Conservation (phyloP, 164 flowering plant species). For the Nymphaea colorata region DNA sequence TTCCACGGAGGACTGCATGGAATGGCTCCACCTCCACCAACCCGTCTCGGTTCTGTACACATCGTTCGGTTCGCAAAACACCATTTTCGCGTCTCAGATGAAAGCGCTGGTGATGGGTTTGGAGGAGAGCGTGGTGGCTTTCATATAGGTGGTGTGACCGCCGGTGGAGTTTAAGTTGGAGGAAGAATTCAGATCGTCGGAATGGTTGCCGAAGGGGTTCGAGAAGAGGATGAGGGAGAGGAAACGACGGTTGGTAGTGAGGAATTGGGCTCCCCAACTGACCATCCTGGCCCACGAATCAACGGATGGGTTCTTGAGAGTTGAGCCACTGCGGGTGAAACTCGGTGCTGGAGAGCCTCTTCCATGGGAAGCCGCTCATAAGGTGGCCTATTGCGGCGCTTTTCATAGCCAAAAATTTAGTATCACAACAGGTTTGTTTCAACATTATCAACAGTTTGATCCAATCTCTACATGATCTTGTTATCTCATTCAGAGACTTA, state of each 20-base stretch:
- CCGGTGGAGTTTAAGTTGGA: slow-evolving; percentile 14
- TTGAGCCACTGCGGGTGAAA: slow-evolving; percentile 17
- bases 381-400: slow-evolving; percentile 9
- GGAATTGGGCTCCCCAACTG: slow-evolving; percentile 11
- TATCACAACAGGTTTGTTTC: no score
- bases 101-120: slow-evolving; percentile 43
- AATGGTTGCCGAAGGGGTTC: slow-evolving; percentile 15
- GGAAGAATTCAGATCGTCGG: slow-evolving; percentile 11
- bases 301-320: slow-evolving; percentile 4
- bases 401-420: no score
- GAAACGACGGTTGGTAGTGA: slow-evolving; percentile 6
- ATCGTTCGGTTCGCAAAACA: slow-evolving; percentile 48
- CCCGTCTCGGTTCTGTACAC: slow-evolving; percentile 38
- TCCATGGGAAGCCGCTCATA: slow-evolving; percentile 10
- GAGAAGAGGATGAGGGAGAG: slow-evolving; percentile 6
- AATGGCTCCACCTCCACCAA: slow-evolving; percentile 37
- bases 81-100: slow-evolving; percentile 36
- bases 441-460: no score
- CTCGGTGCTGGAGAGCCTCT: slow-evolving; percentile 13
- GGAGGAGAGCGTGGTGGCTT: slow-evolving; percentile 29
- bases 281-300: slow-evolving; percentile 11
- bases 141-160: slow-evolving; percentile 30
- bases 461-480: no score
- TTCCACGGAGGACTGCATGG: slow-evolving; percentile 5
- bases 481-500: no score